phyloP scores from a whole-genome alignment of 371 early-diverging fungal genomes.

The Mucor piriformis region DNA sequence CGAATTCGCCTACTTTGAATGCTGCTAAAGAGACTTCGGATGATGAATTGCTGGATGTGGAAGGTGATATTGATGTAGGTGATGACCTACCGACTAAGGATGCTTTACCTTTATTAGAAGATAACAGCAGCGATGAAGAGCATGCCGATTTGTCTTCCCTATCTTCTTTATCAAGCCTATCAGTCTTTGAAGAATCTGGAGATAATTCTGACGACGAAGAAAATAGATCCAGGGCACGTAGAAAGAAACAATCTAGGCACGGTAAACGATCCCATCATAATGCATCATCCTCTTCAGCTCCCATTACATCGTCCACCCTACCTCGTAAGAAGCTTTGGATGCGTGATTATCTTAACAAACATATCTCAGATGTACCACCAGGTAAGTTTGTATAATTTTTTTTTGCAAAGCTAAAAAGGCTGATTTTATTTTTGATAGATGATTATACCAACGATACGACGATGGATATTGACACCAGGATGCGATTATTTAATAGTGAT shows the following conservation, averaged over 20 bases:
- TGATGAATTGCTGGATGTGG: constrained; percentile 31
- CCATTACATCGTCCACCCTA: neutral
- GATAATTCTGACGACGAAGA: constrained; percentile 12
- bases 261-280: neutral
- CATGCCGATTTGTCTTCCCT: constrained; percentile 25
- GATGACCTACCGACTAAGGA: constrained; percentile 16
- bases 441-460: neutral
- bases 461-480: neutral
- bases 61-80: constrained; percentile 30
- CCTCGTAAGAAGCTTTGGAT: constrained; percentile 33
- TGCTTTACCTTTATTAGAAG: neutral
- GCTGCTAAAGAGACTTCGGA: constrained; percentile 11
- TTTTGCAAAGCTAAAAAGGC: too few species aligned
- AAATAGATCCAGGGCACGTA: neutral
- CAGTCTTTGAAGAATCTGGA: constrained; percentile 19
- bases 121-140: constrained; percentile 16
- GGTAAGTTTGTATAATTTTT: neutral
- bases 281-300: neutral
- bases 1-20: neutral
- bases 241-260: neutral
- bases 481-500: neutral
- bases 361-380: neutral
- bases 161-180: constrained; percentile 28
- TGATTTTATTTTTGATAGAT: neutral
- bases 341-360: constrained; percentile 22